These are phyloP conservation scores for Phytopythium kandeliae DNA, from an alignment of 352 stramenopile species.

Conservation along the genomic window DNA sequence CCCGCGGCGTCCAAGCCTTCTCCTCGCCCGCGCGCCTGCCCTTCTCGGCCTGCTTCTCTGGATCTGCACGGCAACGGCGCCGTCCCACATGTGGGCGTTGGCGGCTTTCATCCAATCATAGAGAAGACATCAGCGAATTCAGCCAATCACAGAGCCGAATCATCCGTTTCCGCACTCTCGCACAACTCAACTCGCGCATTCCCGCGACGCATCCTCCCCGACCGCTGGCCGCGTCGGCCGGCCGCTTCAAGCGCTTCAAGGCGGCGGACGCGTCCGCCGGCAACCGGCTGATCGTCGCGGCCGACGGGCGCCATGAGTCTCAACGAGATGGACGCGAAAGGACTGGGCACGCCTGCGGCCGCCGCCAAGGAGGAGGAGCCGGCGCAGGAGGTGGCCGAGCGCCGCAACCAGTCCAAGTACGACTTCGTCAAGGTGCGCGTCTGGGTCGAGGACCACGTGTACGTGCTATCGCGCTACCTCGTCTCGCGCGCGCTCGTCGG, in stretches of 20 bases:
- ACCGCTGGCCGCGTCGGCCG: too few relatives aligned
- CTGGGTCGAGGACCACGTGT: slow-evolving; percentile 87
- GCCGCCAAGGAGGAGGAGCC: slow-evolving; percentile 24
- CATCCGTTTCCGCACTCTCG: not conserved
- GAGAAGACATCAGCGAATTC: not conserved
- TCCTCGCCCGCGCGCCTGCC: not conserved
- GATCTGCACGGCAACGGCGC: not conserved
- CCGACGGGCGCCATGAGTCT: slow-evolving; percentile 14
- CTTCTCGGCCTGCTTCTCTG: not conserved
- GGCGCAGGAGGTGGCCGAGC: slow-evolving; percentile 49
- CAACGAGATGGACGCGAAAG: slow-evolving; percentile 26
- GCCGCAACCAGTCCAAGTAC: slow-evolving; percentile 88
- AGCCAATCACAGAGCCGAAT: slow-evolving; percentile 2
- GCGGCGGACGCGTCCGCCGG: too few relatives aligned
- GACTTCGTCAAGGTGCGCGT: slow-evolving; percentile 89
- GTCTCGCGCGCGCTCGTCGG: slow-evolving; percentile 80
- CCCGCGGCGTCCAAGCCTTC: not conserved
- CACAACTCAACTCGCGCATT: too few relatives aligned
- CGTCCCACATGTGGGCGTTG: not conserved
- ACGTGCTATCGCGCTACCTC: slow-evolving; percentile 84
- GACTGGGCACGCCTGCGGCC: slow-evolving; percentile 28
- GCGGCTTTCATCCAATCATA: slow-evolving; percentile 3
- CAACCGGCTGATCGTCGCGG: too few relatives aligned
- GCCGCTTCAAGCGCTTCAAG: not conserved
- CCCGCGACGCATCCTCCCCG: not conserved